These are phyloP conservation scores for Candida michaelii DNA, from an alignment of 805 yeast species.

Conservation along the genomic window DNA sequence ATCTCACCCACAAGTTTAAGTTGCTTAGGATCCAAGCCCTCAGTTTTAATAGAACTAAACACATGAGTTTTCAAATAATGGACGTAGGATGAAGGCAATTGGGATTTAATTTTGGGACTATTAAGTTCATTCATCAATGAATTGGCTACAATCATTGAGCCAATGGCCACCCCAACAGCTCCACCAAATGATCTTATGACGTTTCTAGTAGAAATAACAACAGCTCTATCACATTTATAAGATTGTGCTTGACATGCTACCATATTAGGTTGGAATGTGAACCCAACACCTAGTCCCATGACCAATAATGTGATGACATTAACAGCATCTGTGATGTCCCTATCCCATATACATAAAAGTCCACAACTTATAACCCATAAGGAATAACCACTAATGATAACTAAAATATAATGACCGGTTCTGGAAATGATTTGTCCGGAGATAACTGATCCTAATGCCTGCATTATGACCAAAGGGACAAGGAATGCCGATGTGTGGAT, in stretches of 20 bases:
- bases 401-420: conserved; percentile 43
- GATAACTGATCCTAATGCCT: conserved; percentile 41
- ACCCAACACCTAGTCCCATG: conserved; percentile 45
- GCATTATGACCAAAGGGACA: conserved; percentile 47
- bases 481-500: conserved; percentile 34
- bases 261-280: conserved; percentile 55
- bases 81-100: conserved; percentile 17
- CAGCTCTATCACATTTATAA: conserved; percentile 52
- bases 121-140: conserved; percentile 26
- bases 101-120: background rate
- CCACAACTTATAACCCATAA: conserved; percentile 45
- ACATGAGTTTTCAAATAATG: conserved; percentile 25
- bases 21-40: conserved; percentile 19
- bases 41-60: conserved; percentile 23
- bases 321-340: conserved; percentile 30
- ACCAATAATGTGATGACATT: conserved; percentile 21
- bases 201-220: conserved; percentile 57
- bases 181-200: conserved; percentile 61
- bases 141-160: conserved; percentile 39
- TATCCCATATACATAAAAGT: conserved; percentile 32
- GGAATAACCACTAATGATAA: conserved; percentile 42
- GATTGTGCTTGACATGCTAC: conserved; percentile 59
- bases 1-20: conserved; percentile 22
- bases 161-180: conserved; percentile 56
- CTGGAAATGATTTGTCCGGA: conserved; percentile 48